A percentile compares a stretch with the other conserved stretches of the same genome.
phyloP scores from a whole-genome alignment of 805 yeast genomes.

The Pichia rugopelliculosa region DNA sequence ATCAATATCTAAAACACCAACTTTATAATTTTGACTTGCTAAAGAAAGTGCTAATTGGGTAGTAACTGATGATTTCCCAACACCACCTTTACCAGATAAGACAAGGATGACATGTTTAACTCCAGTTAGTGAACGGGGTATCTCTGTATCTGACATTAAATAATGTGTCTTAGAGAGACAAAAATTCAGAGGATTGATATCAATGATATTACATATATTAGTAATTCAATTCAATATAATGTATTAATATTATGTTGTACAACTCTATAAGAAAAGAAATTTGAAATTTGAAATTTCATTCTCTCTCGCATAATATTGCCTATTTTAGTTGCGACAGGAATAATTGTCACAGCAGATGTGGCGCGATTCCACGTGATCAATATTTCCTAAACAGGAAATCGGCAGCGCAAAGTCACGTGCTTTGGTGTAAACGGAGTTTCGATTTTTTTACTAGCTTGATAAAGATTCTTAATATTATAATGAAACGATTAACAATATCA shows the following conservation, averaged over 20 bases:
- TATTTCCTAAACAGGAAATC: background rate
- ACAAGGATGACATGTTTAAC: constrained; percentile 76
- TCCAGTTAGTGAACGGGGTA: constrained; percentile 27
- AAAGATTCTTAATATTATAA: no score
- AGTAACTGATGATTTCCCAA: constrained; percentile 93
- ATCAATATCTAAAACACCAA: constrained; percentile 95
- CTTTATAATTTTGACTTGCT: constrained; percentile 61
- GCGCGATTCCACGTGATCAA: background rate
- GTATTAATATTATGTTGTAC: no score
- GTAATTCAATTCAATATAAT: no score
- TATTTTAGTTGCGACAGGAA: background rate
- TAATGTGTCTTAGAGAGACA: background rate
- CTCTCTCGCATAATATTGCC: background rate
- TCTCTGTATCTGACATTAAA: constrained; percentile 15
- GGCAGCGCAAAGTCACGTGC: background rate
- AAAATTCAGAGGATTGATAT: no score
- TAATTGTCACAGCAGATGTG: background rate
- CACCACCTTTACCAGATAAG: constrained; percentile 95
- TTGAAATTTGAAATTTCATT: background rate
- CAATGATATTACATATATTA: no score
- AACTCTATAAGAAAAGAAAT: no score
- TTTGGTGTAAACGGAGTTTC: background rate
- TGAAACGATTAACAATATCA: background rate
- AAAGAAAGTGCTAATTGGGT: constrained; percentile 87
- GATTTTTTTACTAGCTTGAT: background rate